A percentile compares a stretch with the other conserved stretches of the same genome.
These are phyloP conservation scores for Rhododendron henanense DNA, from an alignment of 148 eudicot genomes.

Conservation along the genomic window DNA sequence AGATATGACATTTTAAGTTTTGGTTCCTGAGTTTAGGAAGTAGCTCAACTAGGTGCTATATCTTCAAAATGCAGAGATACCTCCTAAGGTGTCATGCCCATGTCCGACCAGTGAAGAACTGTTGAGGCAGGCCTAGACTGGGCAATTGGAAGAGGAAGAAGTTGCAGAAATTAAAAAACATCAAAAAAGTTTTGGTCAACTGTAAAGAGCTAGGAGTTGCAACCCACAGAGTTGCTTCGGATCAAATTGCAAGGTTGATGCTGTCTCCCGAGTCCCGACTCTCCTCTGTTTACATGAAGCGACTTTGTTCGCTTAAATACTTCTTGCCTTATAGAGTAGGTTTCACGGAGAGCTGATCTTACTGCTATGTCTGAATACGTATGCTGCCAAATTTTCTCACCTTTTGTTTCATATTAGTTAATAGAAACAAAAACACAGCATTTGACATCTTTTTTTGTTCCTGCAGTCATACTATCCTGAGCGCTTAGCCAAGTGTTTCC, in stretches of 20 bases:
- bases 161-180: neutral
- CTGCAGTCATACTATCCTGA: constrained; percentile 56
- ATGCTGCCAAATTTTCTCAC: neutral
- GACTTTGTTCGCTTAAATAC: neutral
- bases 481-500: constrained; percentile 42
- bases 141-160: neutral
- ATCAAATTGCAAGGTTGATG: no score
- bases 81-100: neutral
- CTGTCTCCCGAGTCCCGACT: neutral
- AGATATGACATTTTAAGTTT: neutral
- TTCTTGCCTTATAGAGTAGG: neutral
- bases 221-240: no score
- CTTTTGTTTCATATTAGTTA: neutral
- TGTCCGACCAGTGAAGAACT: neutral
- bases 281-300: neutral
- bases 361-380: neutral
- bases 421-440: neutral
- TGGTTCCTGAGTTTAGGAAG: neutral
- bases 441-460: neutral
- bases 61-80: no score
- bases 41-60: neutral
- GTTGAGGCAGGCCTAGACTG: neutral
- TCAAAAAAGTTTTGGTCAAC: neutral
- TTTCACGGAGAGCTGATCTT: neutral
- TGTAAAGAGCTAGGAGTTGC: neutral